Conservation (phyloP, 139 green algal genomes). For the Auxenochlorella protothecoides region DNA sequence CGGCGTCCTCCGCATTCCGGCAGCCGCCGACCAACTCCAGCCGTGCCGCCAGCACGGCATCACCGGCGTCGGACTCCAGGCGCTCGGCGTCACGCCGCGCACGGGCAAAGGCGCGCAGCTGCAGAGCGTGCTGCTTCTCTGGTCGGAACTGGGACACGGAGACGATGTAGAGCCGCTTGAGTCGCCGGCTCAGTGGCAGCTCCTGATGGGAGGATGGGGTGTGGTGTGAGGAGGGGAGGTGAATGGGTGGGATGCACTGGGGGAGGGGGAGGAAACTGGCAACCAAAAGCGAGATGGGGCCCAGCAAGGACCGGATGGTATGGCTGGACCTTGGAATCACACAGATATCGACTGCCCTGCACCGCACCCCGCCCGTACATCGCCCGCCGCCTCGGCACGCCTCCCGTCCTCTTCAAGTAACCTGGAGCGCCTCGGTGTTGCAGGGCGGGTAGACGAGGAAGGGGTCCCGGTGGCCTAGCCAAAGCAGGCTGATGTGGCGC, state of each 20-base stretch:
- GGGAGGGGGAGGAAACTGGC: too few species aligned
- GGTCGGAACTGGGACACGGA: conserved; percentile 88
- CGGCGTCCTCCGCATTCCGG: conserved; percentile 44
- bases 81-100: conserved; percentile 12
- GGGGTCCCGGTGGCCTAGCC: conserved; percentile 38
- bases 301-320: too few species aligned
- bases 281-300: too few species aligned
- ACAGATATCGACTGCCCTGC: too few species aligned
- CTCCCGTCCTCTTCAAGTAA: too few species aligned
- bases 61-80: conserved; percentile 8
- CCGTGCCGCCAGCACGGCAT: conserved; percentile 43
- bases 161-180: conserved; percentile 70
- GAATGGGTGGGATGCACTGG: background rate
- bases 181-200: conserved; percentile 67
- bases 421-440: conserved; percentile 54
- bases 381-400: too few species aligned
- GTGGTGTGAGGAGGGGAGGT: background rate
- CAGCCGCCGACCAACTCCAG: conserved; percentile 69
- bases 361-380: too few species aligned
- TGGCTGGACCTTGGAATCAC: too few species aligned
- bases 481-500: conserved; percentile 74
- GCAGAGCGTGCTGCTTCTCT: conserved; percentile 79
- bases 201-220: conserved; percentile 8
- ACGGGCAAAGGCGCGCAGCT: conserved; percentile 26
- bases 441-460: conserved; percentile 76